A percentile compares a stretch with the other conserved stretches of the same genome.
Evolutionary conservation across 108 stramenopile genomes (phyloP).

Genomic region (Skeletonema potamos): DNA sequence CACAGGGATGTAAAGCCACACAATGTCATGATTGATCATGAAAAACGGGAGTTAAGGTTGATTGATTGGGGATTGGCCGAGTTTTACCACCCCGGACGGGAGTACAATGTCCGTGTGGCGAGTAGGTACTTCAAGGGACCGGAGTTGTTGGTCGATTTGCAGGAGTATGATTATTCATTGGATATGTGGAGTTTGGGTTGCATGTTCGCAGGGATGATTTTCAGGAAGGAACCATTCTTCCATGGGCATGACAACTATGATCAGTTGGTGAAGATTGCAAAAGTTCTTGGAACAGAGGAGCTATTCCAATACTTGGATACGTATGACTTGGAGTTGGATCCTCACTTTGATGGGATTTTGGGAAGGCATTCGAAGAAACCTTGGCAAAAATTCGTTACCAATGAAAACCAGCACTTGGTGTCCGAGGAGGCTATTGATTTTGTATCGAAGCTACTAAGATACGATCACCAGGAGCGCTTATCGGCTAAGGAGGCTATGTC

Average conservation of each 20-base stretch:
- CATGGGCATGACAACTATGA: constrained; percentile 99
- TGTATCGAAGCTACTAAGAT: constrained; percentile 85
- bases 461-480: constrained; percentile 96
- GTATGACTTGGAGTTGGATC: constrained; percentile 97
- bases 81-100: constrained; percentile 99
- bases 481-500: constrained; percentile 98
- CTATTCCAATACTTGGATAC: constrained; percentile 94
- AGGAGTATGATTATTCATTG: constrained; percentile 99
- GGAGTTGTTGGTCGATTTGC: constrained; percentile 98
- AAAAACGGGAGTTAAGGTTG: constrained; percentile 94
- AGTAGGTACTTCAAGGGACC: constrained; percentile 99
- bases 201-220: constrained; percentile 99
- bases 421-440: constrained; percentile 97
- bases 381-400: constrained; percentile 97
- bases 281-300: constrained; percentile 98
- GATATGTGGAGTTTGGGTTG: constrained; percentile 99
- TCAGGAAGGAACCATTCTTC: constrained; percentile 99
- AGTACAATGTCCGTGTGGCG: constrained; percentile 99
- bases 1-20: constrained; percentile 99
- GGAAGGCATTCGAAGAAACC: constrained; percentile 96
- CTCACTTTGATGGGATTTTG: constrained; percentile 96
- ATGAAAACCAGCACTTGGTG: constrained; percentile 97
- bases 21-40: constrained; percentile 99
- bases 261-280: constrained; percentile 98
- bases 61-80: constrained; percentile 99